Evolutionary conservation across 2,329 filamentous ascomycete species (phyloP).

Genomic region (Epichloe brachyelytri): DNA sequence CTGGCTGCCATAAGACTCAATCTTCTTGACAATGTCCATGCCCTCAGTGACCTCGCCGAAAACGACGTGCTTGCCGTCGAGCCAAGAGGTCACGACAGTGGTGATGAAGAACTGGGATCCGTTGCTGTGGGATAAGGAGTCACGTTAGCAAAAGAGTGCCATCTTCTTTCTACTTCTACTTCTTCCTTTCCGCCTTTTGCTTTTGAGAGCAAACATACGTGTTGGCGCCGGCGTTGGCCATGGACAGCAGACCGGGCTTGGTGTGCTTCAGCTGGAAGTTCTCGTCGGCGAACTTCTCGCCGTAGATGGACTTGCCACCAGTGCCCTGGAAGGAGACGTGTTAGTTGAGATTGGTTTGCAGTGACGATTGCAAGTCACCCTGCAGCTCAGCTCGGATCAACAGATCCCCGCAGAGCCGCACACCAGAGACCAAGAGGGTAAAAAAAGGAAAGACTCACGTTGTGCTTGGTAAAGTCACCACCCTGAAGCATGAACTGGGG

Average conservation of each 20-base stretch:
- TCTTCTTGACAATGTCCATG: conserved; percentile 42
- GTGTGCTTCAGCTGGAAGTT: conserved; percentile 12
- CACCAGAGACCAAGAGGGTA: not conserved
- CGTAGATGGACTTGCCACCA: conserved; percentile 12
- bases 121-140: conserved; percentile 47
- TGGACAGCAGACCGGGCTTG: conserved; percentile 10
- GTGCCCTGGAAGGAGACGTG: conserved; percentile 6
- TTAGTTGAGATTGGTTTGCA: not conserved
- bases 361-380: not conserved
- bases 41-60: conserved; percentile 57
- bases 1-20: conserved; percentile 45
- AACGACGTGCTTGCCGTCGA: conserved; percentile 73
- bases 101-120: conserved; percentile 98
- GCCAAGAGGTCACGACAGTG: conserved; percentile 79
- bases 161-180: too few relatives aligned
- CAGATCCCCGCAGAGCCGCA: not conserved
- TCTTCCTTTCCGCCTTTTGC: not conserved
- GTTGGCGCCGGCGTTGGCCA: conserved; percentile 12
- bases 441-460: conserved; percentile 39
- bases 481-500: conserved; percentile 92
- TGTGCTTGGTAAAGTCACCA: conserved; percentile 86
- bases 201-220: conserved; percentile 6
- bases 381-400: not conserved
- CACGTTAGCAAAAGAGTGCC: too few relatives aligned
- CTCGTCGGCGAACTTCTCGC: conserved; percentile 10